Evolutionary conservation across 257 asterid species (phyloP), one percentile per base, ranked within the genome.

Genomic region (Fraxinus anomala): DNA sequence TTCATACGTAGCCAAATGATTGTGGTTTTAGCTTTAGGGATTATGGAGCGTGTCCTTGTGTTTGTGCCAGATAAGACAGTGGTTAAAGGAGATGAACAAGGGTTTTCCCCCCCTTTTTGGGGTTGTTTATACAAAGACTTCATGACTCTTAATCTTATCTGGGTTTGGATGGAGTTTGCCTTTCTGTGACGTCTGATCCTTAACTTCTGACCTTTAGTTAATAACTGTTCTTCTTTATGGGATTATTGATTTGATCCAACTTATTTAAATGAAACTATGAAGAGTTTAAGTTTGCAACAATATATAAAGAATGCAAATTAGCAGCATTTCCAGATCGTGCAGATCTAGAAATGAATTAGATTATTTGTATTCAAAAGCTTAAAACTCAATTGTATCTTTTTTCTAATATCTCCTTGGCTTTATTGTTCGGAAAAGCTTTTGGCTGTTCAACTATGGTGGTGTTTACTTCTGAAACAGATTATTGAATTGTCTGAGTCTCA

Each of bases 111-210:
- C 3, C 14, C 1, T 49, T 49, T 39, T 37, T 51, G 61, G 63
- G 19, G 11, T 67, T 61, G 73, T 11, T 31, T 11, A 42, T 61
- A 11, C 17, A 8, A 63, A 23, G 8, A 63, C 26, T 3, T 26
- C 13, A 12, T 59, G 67, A 23, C 67, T 59, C 30, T 14, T 59
- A 59, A 19, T 56, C 63, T 33, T 21, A 47, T 36, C 23, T 59
- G 65, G 42, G 31, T 37, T 40, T 56, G 30, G 39, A 9, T 70
- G 73, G 80, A 61, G 40, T 63, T 73, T 76, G 72, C 42, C 61
- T 77, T 68, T 36, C 30, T 47, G 26, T 2, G 2, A 39, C 19
- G 36, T 80, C 44, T 80, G 75, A 68, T 76, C 36, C 65, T 80
- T 47, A 37, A 44, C 42, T 80, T 79, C 70, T 65, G 23, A 14